These are phyloP conservation scores for Mucor indicus DNA, from an alignment of 371 early-diverging fungal species.

Conservation along the genomic window DNA sequence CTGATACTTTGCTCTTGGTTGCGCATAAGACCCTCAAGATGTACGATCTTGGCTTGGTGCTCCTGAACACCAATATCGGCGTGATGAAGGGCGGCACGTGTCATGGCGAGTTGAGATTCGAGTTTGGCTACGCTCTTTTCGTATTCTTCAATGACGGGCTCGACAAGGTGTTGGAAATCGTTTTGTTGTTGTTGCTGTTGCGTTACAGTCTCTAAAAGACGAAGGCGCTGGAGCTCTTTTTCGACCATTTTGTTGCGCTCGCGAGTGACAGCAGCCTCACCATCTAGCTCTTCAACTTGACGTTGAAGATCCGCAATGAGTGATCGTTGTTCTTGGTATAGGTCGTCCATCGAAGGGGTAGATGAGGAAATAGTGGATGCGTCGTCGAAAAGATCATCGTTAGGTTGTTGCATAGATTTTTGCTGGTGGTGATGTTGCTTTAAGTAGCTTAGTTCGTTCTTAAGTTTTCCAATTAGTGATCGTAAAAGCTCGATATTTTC, in stretches of 20 bases:
- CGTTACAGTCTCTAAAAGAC: conserved; percentile 8
- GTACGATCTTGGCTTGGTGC: conserved; percentile 37
- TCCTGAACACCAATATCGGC: conserved; percentile 49
- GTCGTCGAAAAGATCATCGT: conserved; percentile 4
- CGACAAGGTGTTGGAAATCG: conserved; percentile 60
- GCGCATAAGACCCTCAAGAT: conserved; percentile 26
- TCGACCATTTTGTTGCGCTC: conserved; percentile 37
- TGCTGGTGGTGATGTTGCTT: conserved; percentile 11
- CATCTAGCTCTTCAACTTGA: conserved; percentile 43
- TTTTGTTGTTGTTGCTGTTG: conserved; percentile 12
- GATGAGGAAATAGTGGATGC: conserved; percentile 1
- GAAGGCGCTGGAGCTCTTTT: conserved; percentile 30
- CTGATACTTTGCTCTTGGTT: conserved; percentile 26
- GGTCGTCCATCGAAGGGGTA: conserved; percentile 18
- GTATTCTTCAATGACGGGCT: conserved; percentile 66
- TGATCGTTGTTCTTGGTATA: conserved; percentile 32
- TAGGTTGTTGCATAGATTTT: not conserved
- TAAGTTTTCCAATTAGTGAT: conserved; percentile 52
- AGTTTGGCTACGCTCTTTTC: conserved; percentile 59
- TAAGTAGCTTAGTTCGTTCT: conserved; percentile 46
- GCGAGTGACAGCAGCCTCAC: conserved; percentile 32
- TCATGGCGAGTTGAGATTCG: conserved; percentile 56
- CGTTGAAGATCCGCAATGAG: conserved; percentile 38
- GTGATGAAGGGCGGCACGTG: conserved; percentile 51
- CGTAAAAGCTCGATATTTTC: conserved; percentile 60